Conservation (phyloP, 73 alveolate species). For the Stentor coeruleus region DNA sequence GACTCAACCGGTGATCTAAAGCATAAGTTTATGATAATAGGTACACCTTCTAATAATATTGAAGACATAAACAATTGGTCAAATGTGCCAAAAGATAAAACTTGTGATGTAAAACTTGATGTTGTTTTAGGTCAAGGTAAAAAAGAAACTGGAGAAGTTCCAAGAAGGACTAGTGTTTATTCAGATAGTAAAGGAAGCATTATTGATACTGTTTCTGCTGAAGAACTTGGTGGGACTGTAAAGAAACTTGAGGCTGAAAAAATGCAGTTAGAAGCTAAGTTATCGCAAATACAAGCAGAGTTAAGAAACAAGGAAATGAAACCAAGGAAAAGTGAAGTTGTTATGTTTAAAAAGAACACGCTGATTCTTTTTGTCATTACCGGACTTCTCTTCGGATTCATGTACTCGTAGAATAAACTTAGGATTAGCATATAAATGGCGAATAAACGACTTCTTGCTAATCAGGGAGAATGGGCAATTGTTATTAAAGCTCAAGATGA, state of each 20-base stretch:
- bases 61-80: background rate
- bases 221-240: background rate
- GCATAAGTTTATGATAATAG: background rate
- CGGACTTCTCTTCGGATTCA: background rate
- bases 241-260: background rate
- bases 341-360: background rate
- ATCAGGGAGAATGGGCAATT: background rate
- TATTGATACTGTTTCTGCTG: background rate
- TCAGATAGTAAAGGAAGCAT: background rate
- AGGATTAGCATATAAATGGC: background rate
- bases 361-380: background rate
- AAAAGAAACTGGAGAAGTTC: background rate
- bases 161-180: background rate
- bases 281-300: background rate
- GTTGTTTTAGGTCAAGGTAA: background rate
- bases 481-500: slow-evolving; percentile 20
- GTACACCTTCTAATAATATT: background rate
- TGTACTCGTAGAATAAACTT: background rate
- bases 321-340: background rate
- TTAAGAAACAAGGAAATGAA: background rate
- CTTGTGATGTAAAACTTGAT: background rate
- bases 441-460: background rate
- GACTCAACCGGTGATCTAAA: background rate
- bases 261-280: background rate
- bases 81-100: background rate